Percentiles rank a stretch among this genome's conserved stretches.
phyloP scores from a whole-genome alignment of 2,329 filamentous ascomycete genomes.

The Exophiala lecanii-corni region DNA sequence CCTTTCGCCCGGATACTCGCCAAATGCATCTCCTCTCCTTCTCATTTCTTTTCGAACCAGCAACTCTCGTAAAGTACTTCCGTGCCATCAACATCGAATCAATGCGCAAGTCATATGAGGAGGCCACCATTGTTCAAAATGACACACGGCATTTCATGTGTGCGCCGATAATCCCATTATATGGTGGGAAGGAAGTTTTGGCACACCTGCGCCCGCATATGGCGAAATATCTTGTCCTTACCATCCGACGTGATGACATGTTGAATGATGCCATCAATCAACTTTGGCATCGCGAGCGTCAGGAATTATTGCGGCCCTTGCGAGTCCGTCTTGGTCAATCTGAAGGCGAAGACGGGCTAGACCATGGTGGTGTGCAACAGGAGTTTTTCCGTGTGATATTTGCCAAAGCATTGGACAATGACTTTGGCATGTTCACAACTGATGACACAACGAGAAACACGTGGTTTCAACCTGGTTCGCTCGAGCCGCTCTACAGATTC shows the following conservation, averaged over 20 bases:
- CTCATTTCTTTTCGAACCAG: conserved; percentile 71
- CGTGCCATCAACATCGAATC: conserved; percentile 79
- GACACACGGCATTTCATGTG: conserved; percentile 43
- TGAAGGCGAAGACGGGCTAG: conserved; percentile 79
- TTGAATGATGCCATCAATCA: conserved; percentile 76
- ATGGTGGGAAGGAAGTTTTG: conserved; percentile 59
- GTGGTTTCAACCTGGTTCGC: conserved; percentile 80
- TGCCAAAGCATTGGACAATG: conserved; percentile 70
- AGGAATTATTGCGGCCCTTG: conserved; percentile 77
- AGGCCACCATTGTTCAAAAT: conserved; percentile 50
- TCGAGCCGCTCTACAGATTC: conserved; percentile 83
- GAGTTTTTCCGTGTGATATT: conserved; percentile 90
- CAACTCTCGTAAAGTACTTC: conserved; percentile 75
- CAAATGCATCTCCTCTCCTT: conserved; percentile 72
- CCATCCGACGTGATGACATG: conserved; percentile 63
- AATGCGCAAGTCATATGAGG: conserved; percentile 77
- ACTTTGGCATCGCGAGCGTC: conserved; percentile 77
- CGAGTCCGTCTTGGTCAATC: conserved; percentile 84
- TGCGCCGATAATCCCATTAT: conserved; percentile 36
- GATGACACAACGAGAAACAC: conserved; percentile 72
- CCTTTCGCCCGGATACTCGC: conserved; percentile 57
- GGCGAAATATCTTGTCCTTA: conserved; percentile 65
- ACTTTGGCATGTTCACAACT: conserved; percentile 71
- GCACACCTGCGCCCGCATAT: conserved; percentile 63
- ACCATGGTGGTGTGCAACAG: conserved; percentile 92